Base-by-base conservation (phyloP, 1,139 yeast genomes). In the Saccharomyces hybrid region DNA sequence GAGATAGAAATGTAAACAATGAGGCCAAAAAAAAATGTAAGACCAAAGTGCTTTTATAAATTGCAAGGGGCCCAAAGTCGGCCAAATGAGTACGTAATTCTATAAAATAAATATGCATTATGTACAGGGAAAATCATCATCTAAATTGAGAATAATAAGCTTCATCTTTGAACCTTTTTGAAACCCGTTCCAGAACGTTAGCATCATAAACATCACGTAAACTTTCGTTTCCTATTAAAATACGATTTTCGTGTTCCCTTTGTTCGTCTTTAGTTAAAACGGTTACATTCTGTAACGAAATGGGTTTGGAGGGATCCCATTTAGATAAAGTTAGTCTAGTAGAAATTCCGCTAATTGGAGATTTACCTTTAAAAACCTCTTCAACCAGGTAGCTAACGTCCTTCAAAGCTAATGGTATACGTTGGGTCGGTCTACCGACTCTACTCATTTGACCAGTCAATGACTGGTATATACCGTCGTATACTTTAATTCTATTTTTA, bases 261-360 rank as follows among this genome's bases (percentile, higher is more conserved):
- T 86, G 96, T 70, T 93, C 98, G 51, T 89, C 95, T 66, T 86
- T 86, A 11, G 96, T 90, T 83, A 93, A 77, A 2, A 93, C 78
- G 9, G 91, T 95, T 50, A 89, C 82, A 68, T 93, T 93, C 61
- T 85, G 91, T 59, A 78, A 70, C 31, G 83, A 76, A 19, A 76
- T 69, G 1, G 76, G 77, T 59, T 80, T 75, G 1, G 69, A 63
- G 2, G 89, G 89, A 60, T 84, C 86, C 99, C 98, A 93, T 66
- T 86, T 77, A 0, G 95, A 82, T 52, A 93, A 75, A 0, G 91
- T 81, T 57, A 91, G 75, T 62, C 90, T 81, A 1, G 95, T 86
- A 12, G 90, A 83, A 65, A 78, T 87, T 29, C 91, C 88, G 14
- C 95, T 84, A 26, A 93, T 79, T 21, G 91, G 95, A 0, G 96